Evolutionary conservation across 2,329 filamentous ascomycete genomes (phyloP), one percentile per base, ranked within the genome.

Genomic region (Hymenoscyphus occultus): DNA sequence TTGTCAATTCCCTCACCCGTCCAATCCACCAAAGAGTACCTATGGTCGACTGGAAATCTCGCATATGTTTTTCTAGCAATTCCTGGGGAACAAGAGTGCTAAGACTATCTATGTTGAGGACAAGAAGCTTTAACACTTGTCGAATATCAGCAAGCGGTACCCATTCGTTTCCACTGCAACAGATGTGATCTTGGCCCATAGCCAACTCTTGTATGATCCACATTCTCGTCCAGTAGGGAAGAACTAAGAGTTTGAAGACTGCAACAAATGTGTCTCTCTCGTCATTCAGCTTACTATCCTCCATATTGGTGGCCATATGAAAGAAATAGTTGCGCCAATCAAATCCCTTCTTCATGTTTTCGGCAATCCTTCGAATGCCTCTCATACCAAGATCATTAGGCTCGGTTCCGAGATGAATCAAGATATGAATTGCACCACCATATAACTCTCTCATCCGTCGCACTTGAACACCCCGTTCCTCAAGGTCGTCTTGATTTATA

Each of bases 131-230:
- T 7, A 59, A 14, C 1, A 59, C 57, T 59, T 59, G 57, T 16
- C 57, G 32, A 42, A 59, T 40, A 28, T 59, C 57, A 13, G 31
- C 31, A 6, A 59, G 39, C 10, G 31, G 16, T 39, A 59, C 16
- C 32, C 19, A 39, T 48, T 48, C 19, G n/a, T 45, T 35, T 31
- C 54, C 59, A 45, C 13, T 31, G 14, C 59, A 45, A 28, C 40
- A 35, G 5, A 60, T 22, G 5, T 28, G 19, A 45, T 45, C 39
- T 16, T 45, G 39, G 4, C 19, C 59, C 39, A 60, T 45, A 31
- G 59, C 39, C 22, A 60, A 19, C 22, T 60, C 59, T 19, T 60
- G 59, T 31, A 60, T 60, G 19, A 60, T 60, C 59, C 59, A 60
- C 39, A 60, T 45, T 31, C 59, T n/a, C n/a, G 39, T 14, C 59